These are phyloP conservation scores for Hypoxylon crocopeplum DNA, from an alignment of 495 filamentous ascomycete genomes.

Conservation along the genomic window DNA sequence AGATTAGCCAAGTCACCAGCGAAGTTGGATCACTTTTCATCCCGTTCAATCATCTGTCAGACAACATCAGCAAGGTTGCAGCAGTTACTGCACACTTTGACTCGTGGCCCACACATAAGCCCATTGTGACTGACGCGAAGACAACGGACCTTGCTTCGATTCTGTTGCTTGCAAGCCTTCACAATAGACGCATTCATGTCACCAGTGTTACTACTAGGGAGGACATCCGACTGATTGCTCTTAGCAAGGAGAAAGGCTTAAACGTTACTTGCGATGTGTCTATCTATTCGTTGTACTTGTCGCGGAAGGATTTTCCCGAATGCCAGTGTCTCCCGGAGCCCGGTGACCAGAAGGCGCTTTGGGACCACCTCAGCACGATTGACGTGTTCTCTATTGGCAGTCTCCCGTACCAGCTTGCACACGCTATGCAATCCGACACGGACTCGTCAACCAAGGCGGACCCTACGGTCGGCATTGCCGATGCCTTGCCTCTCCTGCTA, in stretches of 20 bases:
- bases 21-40: constrained; percentile 88
- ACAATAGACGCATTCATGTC: constrained; percentile 83
- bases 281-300: constrained; percentile 81
- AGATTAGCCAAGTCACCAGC: constrained; percentile 72
- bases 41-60: constrained; percentile 85
- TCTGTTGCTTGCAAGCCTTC: constrained; percentile 79
- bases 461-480: constrained; percentile 71
- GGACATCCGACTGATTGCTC: constrained; percentile 79
- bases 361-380: constrained; percentile 78
- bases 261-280: constrained; percentile 87
- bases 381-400: constrained; percentile 87
- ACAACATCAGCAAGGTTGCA: constrained; percentile 87
- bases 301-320: constrained; percentile 74
- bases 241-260: constrained; percentile 82
- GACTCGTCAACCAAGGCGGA: constrained; percentile 38
- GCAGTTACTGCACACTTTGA: constrained; percentile 82
- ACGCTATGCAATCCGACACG: constrained; percentile 55
- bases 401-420: constrained; percentile 79
- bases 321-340: constrained; percentile 71
- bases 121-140: constrained; percentile 85
- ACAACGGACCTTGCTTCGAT: constrained; percentile 83
- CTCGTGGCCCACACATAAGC: constrained; percentile 81
- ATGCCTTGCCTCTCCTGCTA: constrained; percentile 78
- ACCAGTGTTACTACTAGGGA: constrained; percentile 83
- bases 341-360: constrained; percentile 78